A percentile compares a stretch with the other conserved stretches of the same genome.
These are phyloP conservation scores for Ophiostoma sp. DNA, from an alignment of 2,329 filamentous ascomycete genomes.

Conservation along the genomic window DNA sequence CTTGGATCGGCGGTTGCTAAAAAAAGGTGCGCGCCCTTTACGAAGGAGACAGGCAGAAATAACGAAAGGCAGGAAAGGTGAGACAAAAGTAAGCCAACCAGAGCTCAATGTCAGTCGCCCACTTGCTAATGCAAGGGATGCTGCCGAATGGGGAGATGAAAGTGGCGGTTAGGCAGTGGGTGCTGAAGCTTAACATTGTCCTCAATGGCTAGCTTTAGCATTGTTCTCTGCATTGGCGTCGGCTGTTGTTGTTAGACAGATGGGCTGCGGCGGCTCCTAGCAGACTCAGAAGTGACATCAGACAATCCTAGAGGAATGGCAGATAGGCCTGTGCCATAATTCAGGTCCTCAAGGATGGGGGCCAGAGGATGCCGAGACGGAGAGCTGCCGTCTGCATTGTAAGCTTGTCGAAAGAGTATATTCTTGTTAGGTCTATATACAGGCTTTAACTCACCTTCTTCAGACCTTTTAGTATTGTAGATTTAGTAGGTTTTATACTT, in stretches of 20 bases:
- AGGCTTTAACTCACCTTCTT: too few relatives aligned
- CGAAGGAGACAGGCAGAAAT: too few relatives aligned
- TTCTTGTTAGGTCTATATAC: too few relatives aligned
- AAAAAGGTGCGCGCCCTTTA: too few relatives aligned
- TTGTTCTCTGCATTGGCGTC: slow-evolving; percentile 21
- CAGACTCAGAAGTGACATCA: slow-evolving; percentile 10
- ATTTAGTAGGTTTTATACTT: too few relatives aligned
- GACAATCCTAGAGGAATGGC: background rate
- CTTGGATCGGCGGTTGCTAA: background rate
- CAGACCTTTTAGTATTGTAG: too few relatives aligned
- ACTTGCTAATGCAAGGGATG: background rate
- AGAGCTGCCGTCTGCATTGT: background rate
- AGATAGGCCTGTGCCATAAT: too few relatives aligned
- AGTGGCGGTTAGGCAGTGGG: slow-evolving; percentile 2
- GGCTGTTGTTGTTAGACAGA: background rate
- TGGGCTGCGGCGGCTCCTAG: background rate
- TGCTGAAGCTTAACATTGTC: slow-evolving; percentile 21
- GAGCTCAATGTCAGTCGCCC: background rate
- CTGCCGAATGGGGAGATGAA: background rate
- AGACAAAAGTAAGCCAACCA: background rate
- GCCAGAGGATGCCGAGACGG: background rate
- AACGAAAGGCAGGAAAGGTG: too few relatives aligned
- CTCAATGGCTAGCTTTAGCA: slow-evolving; percentile 22
- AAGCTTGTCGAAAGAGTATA: too few relatives aligned
- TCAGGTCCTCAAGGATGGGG: too few relatives aligned